These are phyloP conservation scores for barrel medic (Medicago truncatula) DNA, from an alignment of 306 rosid species.

Conservation along the genomic window MtrunA17r5.0-ANR NC_053049.1:21591001-21591500, in stretches of 20 bases:
- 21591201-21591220: slow-evolving; percentile 4
- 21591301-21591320: slow-evolving; percentile 5
- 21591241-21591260: not conserved
- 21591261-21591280: not conserved
- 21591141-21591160: not conserved
- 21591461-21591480: too few relatives aligned
- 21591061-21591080: not conserved
- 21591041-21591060: not conserved
- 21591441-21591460: too few relatives aligned
- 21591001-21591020: not conserved
- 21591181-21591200: not conserved
- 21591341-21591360: too few relatives aligned
- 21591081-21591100: not conserved
- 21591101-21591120: not conserved
- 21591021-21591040: not conserved
- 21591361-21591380: too few relatives aligned
- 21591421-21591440: too few relatives aligned
- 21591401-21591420: too few relatives aligned
- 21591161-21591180: not conserved
- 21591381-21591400: too few relatives aligned
- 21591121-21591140: not conserved
- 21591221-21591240: not conserved
- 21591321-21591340: not conserved
- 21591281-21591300: slow-evolving; percentile 2
- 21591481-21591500: too few relatives aligned